These are phyloP conservation scores for Arabis alpina DNA, from an alignment of 345 rosid genomes.

Conservation along the genomic window DNA sequence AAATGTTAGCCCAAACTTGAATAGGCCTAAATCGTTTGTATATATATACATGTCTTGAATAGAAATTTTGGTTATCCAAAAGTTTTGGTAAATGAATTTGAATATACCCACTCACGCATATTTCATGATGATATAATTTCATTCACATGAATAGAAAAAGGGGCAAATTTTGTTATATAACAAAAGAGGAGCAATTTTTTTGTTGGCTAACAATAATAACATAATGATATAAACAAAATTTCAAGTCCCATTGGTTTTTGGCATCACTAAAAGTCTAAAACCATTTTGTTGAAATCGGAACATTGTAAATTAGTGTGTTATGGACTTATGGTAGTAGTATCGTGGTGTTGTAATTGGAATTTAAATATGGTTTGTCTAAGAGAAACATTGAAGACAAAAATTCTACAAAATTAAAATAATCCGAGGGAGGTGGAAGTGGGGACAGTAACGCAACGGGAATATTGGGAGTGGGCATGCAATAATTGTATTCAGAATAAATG, in stretches of 20 bases:
- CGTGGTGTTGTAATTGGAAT: not conserved
- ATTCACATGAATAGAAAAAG: not conserved
- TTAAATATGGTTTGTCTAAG: not conserved
- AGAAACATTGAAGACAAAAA: not conserved
- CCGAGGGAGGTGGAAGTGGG: conserved; percentile 41
- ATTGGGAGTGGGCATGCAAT: conserved; percentile 41
- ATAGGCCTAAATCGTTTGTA: not conserved
- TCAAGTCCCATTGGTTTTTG: no score
- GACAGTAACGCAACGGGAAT: conserved; percentile 42
- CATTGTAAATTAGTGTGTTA: no score
- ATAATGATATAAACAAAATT: no score
- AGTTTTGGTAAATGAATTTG: conserved; percentile 5
- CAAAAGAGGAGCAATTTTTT: not conserved
- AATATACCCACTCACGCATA: not conserved
- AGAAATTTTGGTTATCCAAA: not conserved
- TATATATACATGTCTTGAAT: not conserved
- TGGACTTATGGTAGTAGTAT: not conserved
- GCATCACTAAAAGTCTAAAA: not conserved
- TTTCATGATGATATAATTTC: conserved; percentile 8
- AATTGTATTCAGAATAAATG: conserved; percentile 14
- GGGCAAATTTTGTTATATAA: not conserved
- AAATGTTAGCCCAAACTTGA: not conserved
- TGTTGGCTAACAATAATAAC: no score
- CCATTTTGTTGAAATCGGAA: not conserved
- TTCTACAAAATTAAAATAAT: conserved; percentile 7